Conservation (phyloP, 1,284 basidiomycete genomes). For the Flammula alnicola region DNA sequence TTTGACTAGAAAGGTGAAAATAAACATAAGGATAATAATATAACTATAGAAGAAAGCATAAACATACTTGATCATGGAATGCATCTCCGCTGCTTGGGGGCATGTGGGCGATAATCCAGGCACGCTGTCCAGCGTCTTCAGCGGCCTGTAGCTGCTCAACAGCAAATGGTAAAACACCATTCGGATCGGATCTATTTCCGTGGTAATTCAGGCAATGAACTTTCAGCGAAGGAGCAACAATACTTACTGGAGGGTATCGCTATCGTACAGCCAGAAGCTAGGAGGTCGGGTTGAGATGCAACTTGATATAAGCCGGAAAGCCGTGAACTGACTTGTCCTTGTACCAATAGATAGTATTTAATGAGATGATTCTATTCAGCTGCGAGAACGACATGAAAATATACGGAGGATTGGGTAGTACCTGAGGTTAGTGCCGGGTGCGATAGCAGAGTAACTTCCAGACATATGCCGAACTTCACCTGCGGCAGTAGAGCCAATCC, state of each 20-base stretch:
- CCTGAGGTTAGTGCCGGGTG: conserved; percentile 49
- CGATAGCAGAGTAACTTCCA: conserved; percentile 52
- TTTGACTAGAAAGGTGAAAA: conserved; percentile 43
- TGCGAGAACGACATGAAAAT: not conserved
- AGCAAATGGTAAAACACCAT: conserved; percentile 42
- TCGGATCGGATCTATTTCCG: conserved; percentile 39
- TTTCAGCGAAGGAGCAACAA: not conserved
- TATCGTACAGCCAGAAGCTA: conserved; percentile 58
- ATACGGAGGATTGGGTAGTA: conserved; percentile 18
- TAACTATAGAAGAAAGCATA: not conserved
- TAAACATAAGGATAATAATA: not conserved
- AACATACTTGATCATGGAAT: conserved; percentile 47
- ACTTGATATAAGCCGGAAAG: conserved; percentile 19
- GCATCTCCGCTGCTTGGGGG: conserved; percentile 52
- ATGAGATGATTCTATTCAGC: conserved; percentile 48
- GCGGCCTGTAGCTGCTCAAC: conserved; percentile 57
- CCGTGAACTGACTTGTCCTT: conserved; percentile 45
- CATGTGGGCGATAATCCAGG: conserved; percentile 59
- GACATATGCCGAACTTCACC: conserved; percentile 47
- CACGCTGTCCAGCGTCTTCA: conserved; percentile 56
- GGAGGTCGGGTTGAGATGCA: conserved; percentile 26
- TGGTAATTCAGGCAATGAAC: conserved; percentile 18
- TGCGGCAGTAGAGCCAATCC: conserved; percentile 43
- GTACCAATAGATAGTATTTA: conserved; percentile 66
- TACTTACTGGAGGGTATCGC: conserved; percentile 43